Evolutionary conservation across 257 asterid species (phyloP).

Genomic region (Orobanche coerulescens): DNA sequence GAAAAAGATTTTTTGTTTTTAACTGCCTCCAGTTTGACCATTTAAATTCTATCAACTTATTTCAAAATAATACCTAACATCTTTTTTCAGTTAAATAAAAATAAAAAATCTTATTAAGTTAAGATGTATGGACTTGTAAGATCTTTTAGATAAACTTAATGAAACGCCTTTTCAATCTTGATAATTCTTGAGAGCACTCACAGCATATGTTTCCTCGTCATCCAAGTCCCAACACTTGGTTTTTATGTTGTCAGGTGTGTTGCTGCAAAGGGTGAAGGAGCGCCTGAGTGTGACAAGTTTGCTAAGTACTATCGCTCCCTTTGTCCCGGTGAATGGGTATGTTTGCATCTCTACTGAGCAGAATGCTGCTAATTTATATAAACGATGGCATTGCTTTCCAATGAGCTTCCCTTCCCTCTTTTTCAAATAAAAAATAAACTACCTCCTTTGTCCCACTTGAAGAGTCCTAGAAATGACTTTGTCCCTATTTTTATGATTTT

Average conservation of each 20-base stretch:
- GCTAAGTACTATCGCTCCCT: constrained; percentile 91
- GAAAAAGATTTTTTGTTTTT: no score
- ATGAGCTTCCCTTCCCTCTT: neutral
- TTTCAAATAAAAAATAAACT: no score
- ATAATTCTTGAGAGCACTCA: neutral
- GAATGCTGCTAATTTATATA: neutral
- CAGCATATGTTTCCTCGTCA: constrained; percentile 1
- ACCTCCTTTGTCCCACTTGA: no score
- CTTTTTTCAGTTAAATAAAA: no score
- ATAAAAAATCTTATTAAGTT: neutral
- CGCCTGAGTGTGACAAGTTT: constrained; percentile 87
- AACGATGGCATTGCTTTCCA: constrained; percentile 3
- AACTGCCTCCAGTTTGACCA: no score
- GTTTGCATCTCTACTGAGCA: constrained; percentile 4
- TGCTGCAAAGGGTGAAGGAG: constrained; percentile 90
- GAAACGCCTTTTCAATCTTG: neutral
- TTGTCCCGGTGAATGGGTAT: constrained; percentile 99
- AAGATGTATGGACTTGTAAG: neutral
- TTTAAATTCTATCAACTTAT: no score
- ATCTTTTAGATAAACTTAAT: neutral
- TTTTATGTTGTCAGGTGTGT: constrained; percentile 51
- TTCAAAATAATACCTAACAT: no score
- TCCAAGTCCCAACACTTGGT: constrained; percentile 4
- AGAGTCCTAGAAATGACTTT: no score
- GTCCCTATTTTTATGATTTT: no score